These are phyloP conservation scores for Candida argentea DNA, from an alignment of 805 yeast species.

Conservation along the genomic window DNA sequence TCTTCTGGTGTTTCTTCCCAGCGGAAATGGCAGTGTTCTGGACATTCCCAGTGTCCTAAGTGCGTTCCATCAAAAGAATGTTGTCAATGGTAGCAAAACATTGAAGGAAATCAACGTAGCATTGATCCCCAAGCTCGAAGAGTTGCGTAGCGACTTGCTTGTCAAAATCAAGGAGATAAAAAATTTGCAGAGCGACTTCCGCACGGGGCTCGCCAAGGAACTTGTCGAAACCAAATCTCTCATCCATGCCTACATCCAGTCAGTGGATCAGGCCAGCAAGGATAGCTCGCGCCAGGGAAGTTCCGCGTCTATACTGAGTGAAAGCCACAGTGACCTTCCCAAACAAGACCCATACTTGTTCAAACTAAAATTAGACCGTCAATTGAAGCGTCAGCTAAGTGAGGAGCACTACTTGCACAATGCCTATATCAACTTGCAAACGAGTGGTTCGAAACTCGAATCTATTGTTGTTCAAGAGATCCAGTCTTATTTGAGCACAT, in stretches of 20 bases:
- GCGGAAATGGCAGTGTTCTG: conserved; percentile 72
- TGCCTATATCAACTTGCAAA: conserved; percentile 79
- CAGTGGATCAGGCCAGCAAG: conserved; percentile 55
- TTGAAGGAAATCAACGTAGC: conserved; percentile 39
- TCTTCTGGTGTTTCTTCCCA: conserved; percentile 53
- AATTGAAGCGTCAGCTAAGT: conserved; percentile 62
- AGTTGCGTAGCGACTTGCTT: conserved; percentile 58
- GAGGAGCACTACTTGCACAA: conserved; percentile 86
- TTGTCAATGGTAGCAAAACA: conserved; percentile 27
- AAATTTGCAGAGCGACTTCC: conserved; percentile 75
- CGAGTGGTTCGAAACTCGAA: conserved; percentile 78
- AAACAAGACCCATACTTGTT: conserved; percentile 76
- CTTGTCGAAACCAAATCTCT: conserved; percentile 23
- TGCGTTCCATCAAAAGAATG: conserved; percentile 36
- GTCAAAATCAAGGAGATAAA: conserved; percentile 84
- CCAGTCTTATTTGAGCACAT: conserved; percentile 69
- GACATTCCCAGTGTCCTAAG: conserved; percentile 67
- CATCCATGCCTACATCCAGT: conserved; percentile 42
- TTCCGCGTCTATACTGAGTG: conserved; percentile 2
- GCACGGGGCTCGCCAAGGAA: conserved; percentile 62
- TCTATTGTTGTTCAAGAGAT: conserved; percentile 79
- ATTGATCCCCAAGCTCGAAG: conserved; percentile 46
- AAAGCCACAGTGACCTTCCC: conserved; percentile 10
- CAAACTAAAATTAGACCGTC: conserved; percentile 62
- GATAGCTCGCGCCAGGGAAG: conserved; percentile 8